Evolutionary conservation across 1,139 yeast genomes (phyloP).

Genomic region (Sugiyamaella sp.): DNA sequence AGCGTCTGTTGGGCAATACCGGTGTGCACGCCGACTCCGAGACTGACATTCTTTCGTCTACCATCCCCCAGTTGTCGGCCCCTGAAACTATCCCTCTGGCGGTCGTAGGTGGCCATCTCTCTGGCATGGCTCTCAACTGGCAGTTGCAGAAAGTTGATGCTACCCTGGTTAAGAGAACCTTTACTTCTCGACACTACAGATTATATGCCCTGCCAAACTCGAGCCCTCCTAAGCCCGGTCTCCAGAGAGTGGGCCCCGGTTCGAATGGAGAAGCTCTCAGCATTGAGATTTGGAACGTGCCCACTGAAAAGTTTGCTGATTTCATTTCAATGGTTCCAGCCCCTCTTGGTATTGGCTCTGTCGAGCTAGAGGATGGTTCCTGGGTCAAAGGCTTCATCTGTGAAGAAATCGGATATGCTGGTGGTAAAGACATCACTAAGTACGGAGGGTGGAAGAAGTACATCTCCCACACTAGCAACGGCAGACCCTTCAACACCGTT

Average conservation of each 20-base stretch:
- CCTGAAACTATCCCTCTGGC: conserved; percentile 63
- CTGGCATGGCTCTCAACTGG: conserved; percentile 91
- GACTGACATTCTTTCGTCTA: conserved; percentile 45
- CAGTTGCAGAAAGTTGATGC: conserved; percentile 88
- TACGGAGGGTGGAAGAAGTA: conserved; percentile 89
- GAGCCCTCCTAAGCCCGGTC: conserved; percentile 88
- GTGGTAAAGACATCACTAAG: conserved; percentile 73
- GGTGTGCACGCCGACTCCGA: conserved; percentile 38
- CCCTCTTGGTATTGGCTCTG: conserved; percentile 93
- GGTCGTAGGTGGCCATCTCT: conserved; percentile 94
- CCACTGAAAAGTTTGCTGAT: conserved; percentile 72
- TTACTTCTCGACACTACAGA: conserved; percentile 71
- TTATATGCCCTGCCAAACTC: conserved; percentile 79
- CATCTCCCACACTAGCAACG: conserved; percentile 46
- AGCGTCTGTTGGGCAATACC: conserved; percentile 53
- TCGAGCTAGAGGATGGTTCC: conserved; percentile 74
- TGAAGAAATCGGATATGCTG: conserved; percentile 77
- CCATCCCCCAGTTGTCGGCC: conserved; percentile 44
- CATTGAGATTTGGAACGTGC: conserved; percentile 82
- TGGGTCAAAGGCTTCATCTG: conserved; percentile 93
- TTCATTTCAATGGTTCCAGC: conserved; percentile 88
- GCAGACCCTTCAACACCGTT: conserved; percentile 77
- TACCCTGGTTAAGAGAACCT: conserved; percentile 62
- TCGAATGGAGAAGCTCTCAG: conserved; percentile 62
- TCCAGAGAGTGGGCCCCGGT: conserved; percentile 60